phyloP scores from a whole-genome alignment of 139 green algal genomes.

The Closterium sp. region DNA sequence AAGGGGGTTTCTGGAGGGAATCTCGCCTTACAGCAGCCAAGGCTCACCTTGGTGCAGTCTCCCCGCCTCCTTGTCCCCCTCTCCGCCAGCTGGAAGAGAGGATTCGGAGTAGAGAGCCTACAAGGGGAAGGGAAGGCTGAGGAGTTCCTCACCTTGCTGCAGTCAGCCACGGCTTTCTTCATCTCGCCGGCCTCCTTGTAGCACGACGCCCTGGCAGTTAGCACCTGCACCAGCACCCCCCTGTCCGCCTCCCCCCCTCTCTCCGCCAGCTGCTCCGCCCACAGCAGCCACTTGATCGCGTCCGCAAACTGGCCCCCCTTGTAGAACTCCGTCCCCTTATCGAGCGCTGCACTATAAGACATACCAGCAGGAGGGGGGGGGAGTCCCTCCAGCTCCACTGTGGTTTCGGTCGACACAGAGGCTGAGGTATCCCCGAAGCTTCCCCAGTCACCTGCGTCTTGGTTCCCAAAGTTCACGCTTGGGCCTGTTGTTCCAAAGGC shows the following conservation, averaged over 20 bases:
- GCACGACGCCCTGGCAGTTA: background rate
- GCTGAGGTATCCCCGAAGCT: conserved; percentile 16
- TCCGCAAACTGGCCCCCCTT: conserved; percentile 43
- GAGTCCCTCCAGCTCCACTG: conserved; percentile 30
- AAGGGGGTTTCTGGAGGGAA: no score
- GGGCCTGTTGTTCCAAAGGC: background rate
- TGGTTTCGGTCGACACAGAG: conserved; percentile 13
- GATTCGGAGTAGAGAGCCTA: no score
- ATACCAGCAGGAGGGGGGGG: conserved; percentile 20
- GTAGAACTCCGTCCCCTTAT: conserved; percentile 35
- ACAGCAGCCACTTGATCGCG: conserved; percentile 45
- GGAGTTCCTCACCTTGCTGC: conserved; percentile 41
- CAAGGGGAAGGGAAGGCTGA: no score
- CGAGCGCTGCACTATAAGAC: background rate
- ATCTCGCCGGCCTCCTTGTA: conserved; percentile 48
- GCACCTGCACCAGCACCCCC: conserved; percentile 13
- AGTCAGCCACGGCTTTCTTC: conserved; percentile 42
- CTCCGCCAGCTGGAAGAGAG: no score
- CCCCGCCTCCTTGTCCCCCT: no score
- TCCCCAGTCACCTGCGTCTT: conserved; percentile 8
- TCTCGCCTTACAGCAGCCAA: no score
- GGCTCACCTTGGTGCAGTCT: background rate
- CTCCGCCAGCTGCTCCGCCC: conserved; percentile 27
- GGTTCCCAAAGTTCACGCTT: background rate
- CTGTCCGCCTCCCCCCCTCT: background rate